Conservation (phyloP, 164 flowering plant genomes). For the Vitis amurensis region DNA sequence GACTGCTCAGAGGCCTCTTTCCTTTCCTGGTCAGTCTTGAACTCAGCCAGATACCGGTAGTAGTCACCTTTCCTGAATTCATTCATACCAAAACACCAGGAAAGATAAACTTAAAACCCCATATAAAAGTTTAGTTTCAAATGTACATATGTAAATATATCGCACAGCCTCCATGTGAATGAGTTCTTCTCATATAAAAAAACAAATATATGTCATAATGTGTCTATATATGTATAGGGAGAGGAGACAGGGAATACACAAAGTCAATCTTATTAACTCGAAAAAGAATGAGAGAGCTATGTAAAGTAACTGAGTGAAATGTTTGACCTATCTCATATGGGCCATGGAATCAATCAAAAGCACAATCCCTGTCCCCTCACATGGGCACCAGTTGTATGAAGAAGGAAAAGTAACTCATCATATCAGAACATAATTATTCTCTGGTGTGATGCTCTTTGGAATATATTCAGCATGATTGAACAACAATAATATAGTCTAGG, state of each 20-base stretch:
- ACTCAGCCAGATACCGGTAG: constrained; percentile 87
- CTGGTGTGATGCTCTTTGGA: not conserved
- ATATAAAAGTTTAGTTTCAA: too few species aligned
- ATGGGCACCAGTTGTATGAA: constrained; percentile 1
- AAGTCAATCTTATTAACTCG: too few species aligned
- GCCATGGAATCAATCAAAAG: not conserved
- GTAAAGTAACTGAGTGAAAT: not conserved
- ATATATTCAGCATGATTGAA: not conserved
- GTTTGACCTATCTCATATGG: not conserved
- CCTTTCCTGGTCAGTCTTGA: constrained; percentile 70
- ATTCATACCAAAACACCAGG: not conserved
- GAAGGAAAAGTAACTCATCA: constrained; percentile 1
- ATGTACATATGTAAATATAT: too few species aligned
- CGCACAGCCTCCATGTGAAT: too few species aligned
- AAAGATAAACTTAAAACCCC: not conserved
- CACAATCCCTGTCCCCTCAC: not conserved
- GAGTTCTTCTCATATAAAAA: not conserved
- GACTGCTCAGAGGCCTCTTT: constrained; percentile 87
- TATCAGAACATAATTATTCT: constrained; percentile 4
- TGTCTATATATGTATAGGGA: not conserved
- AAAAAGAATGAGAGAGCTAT: too few species aligned
- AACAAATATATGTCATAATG: not conserved
- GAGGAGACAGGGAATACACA: not conserved
- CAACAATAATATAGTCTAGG: not conserved
- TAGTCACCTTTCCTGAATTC: constrained; percentile 80